Evolutionary conservation across 768 basidiomycete species (phyloP), one percentile per base, ranked within the genome.

Genomic region (Calvatia gigantea): DNA sequence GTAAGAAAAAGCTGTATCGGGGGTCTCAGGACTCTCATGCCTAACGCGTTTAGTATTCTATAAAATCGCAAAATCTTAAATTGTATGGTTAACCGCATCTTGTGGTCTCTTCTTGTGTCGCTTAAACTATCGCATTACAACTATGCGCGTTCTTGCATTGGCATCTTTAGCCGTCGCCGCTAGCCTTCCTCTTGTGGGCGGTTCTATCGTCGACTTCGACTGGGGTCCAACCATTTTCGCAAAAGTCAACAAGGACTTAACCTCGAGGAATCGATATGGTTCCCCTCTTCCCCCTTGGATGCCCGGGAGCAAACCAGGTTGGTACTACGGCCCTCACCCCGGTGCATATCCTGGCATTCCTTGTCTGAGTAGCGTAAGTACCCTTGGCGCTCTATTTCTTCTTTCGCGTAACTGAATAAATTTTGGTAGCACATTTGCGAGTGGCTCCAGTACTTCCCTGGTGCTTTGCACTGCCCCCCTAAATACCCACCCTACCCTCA

Each of bases 251-350:
- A 43, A 65, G 49, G 56, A 58, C 46, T 35, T 61, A 12, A 56
- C 48, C 37, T 31, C 49, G 15, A 45, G 35, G n/a, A 61, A 58
- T 31, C 38, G 55, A 28, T 78, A 71, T 54, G 72, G 72, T 37
- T 65, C 76, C 21, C 76, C 75, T 15, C 56, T 58, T 33, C 65
- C 70, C 21, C 75, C 75, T 15, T 75, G 76, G 75, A 51, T 60
- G 25, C 32, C 54, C 23, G 66, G 63, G 6, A 43, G 61, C 32
- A 55, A 69, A 38, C 75, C 76, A 39, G 76, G 75, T 27, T 78
- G 76, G 76, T 76, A 76, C 65, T 74, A 67, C 28, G 76, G 76
- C 2, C 57, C 61, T 35, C 61, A 68, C 45, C 67, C 70, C 1
- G 32, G 62, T 12, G 60, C 62, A 12, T 69, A 65, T 56, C 66